Evolutionary conservation across 345 rosid species (phyloP), one percentile per base, ranked within the genome.

Genomic region (Physaria fendleri): DNA sequence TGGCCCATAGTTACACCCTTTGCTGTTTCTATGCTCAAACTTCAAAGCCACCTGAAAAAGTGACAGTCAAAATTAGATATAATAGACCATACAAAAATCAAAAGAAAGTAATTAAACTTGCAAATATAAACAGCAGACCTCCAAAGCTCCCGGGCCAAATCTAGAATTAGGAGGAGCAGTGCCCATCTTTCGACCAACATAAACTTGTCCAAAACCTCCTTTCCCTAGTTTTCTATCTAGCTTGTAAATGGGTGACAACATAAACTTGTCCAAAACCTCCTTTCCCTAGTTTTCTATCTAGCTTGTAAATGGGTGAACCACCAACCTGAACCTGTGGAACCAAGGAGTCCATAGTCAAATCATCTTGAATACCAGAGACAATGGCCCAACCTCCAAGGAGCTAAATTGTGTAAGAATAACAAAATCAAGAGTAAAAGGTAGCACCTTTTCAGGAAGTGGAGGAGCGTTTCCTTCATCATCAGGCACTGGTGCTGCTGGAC

Each of bases 201-300:
- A 92, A 2, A 92, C 99, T 71, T 89, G 99, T 37, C 99, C 99
- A 65, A 92, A 92, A 21, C 98, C 98, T 73, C 98, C 98, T 80
- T 92, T 92, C 3, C 98, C 98, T 28, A 88, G 77, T 45, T 86
- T 92, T 39, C 79, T 89, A 13, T 83, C 99, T 70, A 84, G 65
- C 68, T 74, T 86, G 62, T 88, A 92, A 40, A 67, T 22, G 0
- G 98, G 98, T 2, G 98, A 92, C 97, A 17, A 92, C 93, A 41
- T 82, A 85, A 37, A 92, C 84, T 97, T 92, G 85, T 56, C 99
- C 99, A 65, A 92, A 92, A 21, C 98, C 98, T 73, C 98, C 98
- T 80, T 92, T 92, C 3, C 98, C 98, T 28, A 88, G 77, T 45
- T 86, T 92, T 39, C 79, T 89, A 13, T 83, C 99, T 70, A 84